These are phyloP conservation scores for Chaetomiaceae sp. DNA, from an alignment of 2,329 filamentous ascomycete genomes.

Conservation along the genomic window DNA sequence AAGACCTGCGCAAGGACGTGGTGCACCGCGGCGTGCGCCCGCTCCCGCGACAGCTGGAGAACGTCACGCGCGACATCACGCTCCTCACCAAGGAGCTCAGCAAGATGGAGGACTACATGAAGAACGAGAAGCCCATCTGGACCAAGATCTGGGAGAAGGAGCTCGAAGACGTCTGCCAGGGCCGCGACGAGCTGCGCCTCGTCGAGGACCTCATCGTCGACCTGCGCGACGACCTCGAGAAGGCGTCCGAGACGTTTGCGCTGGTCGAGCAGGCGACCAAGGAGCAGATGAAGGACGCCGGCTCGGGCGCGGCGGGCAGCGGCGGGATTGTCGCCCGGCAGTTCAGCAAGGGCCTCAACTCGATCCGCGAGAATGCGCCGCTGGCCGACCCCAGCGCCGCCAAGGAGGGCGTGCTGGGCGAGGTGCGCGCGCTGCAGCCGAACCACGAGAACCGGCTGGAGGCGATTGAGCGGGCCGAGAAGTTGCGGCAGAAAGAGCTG, in stretches of 20 bases:
- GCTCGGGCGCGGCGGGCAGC: constrained; percentile 45
- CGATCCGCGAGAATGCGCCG: constrained; percentile 42
- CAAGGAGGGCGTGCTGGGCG: constrained; percentile 86
- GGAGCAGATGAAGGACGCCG: constrained; percentile 80
- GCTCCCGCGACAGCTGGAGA: constrained; percentile 82
- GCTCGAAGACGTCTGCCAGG: constrained; percentile 90
- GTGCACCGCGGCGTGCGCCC: constrained; percentile 89
- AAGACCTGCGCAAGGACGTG: constrained; percentile 96
- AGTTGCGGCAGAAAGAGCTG: constrained; percentile 82
- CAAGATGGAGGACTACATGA: constrained; percentile 90
- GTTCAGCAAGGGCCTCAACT: constrained; percentile 53
- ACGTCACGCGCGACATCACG: constrained; percentile 82
- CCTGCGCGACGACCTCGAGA: constrained; percentile 89
- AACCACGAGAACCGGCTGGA: constrained; percentile 92
- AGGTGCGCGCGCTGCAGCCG: constrained; percentile 87
- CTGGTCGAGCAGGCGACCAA: constrained; percentile 98
- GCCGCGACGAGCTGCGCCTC: constrained; percentile 89
- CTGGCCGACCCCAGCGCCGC: constrained; percentile 68
- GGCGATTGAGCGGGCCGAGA: constrained; percentile 95
- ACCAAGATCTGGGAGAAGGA: constrained; percentile 99
- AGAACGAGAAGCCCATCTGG: constrained; percentile 91
- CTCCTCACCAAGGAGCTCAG: constrained; percentile 79
- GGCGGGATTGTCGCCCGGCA: constrained; percentile 38
- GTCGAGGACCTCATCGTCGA: constrained; percentile 94
- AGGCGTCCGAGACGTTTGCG: constrained; percentile 87